Evolutionary conservation across 345 rosid species (phyloP), one percentile per base, ranked within the genome.

Genomic region (Noccaea caerulescens): DNA sequence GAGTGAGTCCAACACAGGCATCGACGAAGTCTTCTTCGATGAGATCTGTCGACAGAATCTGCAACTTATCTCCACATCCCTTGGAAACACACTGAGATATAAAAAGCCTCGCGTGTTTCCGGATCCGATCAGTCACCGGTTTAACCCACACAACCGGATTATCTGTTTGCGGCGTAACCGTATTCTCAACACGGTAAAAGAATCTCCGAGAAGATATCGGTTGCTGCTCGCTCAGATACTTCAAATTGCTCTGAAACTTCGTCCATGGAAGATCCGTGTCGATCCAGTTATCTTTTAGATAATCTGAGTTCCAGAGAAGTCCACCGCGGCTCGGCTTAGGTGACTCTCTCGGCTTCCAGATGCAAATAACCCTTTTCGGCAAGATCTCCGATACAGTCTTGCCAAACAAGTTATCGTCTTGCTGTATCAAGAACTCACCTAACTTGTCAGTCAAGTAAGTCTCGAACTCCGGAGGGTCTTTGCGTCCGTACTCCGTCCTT

Each of bases 141-240:
- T 53, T 84, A 25, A 93, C 97, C 62, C 90, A 93, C 72, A 93
- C n/a, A 6, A 88, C 61, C 3, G 85, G 88, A 58, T 87, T 88
- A 80, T 90, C 96, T 1, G 93, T 64, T 66, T 90, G 86, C 3
- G 93, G 90, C 4, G 96, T 86, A 1, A 74, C 89, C 0, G 96
- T 90, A 49, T 90, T 90, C 76, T 88, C 98, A 43, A 93, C 93
- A 62, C 96, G 75, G 72, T 88, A 90, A 68, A 90, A 90, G 76
- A 69, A 85, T 42, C 80, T 84, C 72, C 93, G 80, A 2, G 82
- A 76, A 12, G 83, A 61, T 60, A 82, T 76, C 1, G 87, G 80
- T 3, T 66, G 54, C 70, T 87, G 94, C 76, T 86, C 84, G 10
- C 78, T 71, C 70, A 93, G 53, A 80, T 80, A 72, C 72, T 84